Evolutionary conservation across 192 early-diverging fungal genomes (phyloP).

Genomic region (Coemansia sp.): DNA sequence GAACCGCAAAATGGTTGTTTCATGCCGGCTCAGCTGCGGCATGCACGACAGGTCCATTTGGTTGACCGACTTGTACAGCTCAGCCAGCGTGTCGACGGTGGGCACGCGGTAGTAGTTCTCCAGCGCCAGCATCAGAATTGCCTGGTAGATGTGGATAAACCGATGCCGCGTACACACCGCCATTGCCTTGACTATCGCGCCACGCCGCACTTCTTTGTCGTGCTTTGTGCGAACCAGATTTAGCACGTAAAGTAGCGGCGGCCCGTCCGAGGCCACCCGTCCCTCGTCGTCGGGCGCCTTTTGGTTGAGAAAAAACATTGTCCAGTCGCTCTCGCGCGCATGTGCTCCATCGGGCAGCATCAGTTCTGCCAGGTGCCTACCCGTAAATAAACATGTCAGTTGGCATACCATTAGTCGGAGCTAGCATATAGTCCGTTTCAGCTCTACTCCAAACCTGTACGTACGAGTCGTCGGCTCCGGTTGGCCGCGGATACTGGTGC

Average conservation of each 20-base stretch:
- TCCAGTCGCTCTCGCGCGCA: slow-evolving; percentile 90
- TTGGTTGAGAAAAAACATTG: slow-evolving; percentile 88
- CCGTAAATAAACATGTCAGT: slow-evolving; percentile 2
- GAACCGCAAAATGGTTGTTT: slow-evolving; percentile 84
- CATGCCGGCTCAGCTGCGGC: slow-evolving; percentile 73
- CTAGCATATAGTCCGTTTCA: slow-evolving; percentile 1
- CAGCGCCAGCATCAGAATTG: slow-evolving; percentile 82
- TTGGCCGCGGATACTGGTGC: slow-evolving; percentile 82
- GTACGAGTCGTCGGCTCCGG: slow-evolving; percentile 78
- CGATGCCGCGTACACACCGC: slow-evolving; percentile 87
- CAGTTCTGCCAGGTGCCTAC: slow-evolving; percentile 74
- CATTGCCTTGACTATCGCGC: slow-evolving; percentile 91
- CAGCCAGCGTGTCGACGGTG: slow-evolving; percentile 67
- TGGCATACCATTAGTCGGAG: background rate
- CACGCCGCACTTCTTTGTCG: slow-evolving; percentile 77
- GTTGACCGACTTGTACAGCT: slow-evolving; percentile 80
- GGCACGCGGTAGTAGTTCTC: slow-evolving; percentile 87
- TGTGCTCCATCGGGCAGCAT: slow-evolving; percentile 97
- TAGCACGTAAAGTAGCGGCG: slow-evolving; percentile 82
- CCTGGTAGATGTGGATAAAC: slow-evolving; percentile 91
- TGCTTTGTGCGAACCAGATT: slow-evolving; percentile 90
- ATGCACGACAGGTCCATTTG: slow-evolving; percentile 77
- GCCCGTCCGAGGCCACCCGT: slow-evolving; percentile 42
- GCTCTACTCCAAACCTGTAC: slow-evolving; percentile 18
- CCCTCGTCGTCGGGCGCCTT: slow-evolving; percentile 47